Conservation (phyloP, 768 basidiomycete species). For the Trametes coccinea region DNA sequence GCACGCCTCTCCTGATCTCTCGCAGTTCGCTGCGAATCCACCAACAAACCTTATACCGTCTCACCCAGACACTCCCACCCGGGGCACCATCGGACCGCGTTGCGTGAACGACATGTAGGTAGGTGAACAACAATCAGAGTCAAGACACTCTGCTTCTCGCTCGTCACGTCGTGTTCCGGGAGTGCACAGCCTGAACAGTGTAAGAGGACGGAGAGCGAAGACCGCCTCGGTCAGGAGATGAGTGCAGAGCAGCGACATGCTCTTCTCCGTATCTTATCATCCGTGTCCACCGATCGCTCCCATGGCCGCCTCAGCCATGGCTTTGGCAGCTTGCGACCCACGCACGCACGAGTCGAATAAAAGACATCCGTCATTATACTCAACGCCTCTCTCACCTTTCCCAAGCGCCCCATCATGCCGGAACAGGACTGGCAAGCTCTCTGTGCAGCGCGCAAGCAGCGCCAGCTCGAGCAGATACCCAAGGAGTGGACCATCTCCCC, state of each 20-base stretch:
- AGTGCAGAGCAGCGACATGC: neutral
- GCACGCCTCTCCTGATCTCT: neutral
- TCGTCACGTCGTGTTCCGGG: too few relatives aligned
- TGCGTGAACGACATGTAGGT: too few relatives aligned
- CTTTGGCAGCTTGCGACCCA: too few relatives aligned
- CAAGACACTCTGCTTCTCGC: too few relatives aligned
- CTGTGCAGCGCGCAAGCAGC: conserved; percentile 51
- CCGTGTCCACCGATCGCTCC: neutral
- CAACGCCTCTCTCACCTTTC: neutral
- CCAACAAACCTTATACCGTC: neutral
- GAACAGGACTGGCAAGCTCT: conserved; percentile 49
- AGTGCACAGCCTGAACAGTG: too few relatives aligned
- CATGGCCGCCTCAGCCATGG: too few relatives aligned
- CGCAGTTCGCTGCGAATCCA: neutral
- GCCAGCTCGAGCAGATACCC: conserved; percentile 59
- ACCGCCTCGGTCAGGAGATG: neutral
- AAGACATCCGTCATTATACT: neutral
- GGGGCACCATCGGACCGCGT: too few relatives aligned
- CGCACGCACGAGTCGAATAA: too few relatives aligned
- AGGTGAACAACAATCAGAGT: too few relatives aligned
- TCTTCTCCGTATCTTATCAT: neutral
- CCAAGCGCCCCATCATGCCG: conserved; percentile 7
- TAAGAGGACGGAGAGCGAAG: neutral
- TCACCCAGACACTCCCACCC: neutral
- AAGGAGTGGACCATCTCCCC: conserved; percentile 58